These are phyloP conservation scores for Salmacisia buchloeana DNA, from an alignment of 1,284 basidiomycete genomes.

Conservation along the genomic window DNA sequence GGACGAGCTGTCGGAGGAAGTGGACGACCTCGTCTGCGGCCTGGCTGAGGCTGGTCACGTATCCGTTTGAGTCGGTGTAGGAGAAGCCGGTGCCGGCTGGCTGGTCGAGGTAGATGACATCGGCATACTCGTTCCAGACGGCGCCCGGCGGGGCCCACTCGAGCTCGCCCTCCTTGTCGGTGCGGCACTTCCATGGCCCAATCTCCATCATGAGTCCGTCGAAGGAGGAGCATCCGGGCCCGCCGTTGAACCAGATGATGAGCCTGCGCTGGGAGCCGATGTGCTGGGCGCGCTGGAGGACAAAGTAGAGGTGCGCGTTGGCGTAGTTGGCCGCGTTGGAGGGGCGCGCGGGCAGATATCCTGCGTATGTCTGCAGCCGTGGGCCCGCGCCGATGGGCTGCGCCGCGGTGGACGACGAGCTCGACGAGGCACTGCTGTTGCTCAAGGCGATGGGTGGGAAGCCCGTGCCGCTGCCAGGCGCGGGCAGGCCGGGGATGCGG, in stretches of 20 bases:
- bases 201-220: conserved; percentile 98
- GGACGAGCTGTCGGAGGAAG: conserved; percentile 81
- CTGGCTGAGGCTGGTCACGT: conserved; percentile 64
- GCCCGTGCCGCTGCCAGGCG: too few relatives aligned
- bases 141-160: conserved; percentile 65
- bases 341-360: conserved; percentile 33
- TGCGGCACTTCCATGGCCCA: conserved; percentile 66
- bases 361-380: conserved; percentile 31
- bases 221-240: conserved; percentile 92
- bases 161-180: conserved; percentile 73
- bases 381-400: neutral
- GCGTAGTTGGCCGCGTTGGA: conserved; percentile 22
- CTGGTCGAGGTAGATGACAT: conserved; percentile 90
- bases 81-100: conserved; percentile 93
- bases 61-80: conserved; percentile 77
- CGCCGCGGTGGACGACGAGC: neutral
- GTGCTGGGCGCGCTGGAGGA: conserved; percentile 80
- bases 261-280: conserved; percentile 79
- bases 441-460: too few relatives aligned
- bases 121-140: conserved; percentile 98
- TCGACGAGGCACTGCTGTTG: too few relatives aligned
- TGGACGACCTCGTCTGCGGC: conserved; percentile 72
- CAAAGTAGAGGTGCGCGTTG: conserved; percentile 78
- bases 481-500: neutral
- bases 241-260: conserved; percentile 96